phyloP scores from a whole-genome alignment of 2,329 filamentous ascomycete genomes.

The Penicillium sp. region DNA sequence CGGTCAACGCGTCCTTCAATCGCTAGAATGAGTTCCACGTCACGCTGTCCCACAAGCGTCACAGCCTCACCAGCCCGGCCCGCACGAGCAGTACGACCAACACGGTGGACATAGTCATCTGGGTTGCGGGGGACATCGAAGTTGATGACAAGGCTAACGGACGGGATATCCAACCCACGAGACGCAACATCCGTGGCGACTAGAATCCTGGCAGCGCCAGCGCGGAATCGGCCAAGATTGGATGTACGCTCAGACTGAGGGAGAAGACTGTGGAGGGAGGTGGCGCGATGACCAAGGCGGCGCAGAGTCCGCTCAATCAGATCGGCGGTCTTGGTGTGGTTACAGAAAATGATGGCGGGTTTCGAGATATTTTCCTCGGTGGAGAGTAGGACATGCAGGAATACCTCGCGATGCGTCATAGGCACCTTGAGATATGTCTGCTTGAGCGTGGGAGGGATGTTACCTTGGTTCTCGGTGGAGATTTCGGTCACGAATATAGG shows the following conservation, averaged over 20 bases:
- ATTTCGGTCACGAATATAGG: slow-evolving; percentile 90
- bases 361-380: slow-evolving; percentile 76
- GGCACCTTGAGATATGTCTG: slow-evolving; percentile 89
- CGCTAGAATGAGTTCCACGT: slow-evolving; percentile 86
- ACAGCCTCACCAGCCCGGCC: slow-evolving; percentile 81
- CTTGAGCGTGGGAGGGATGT: slow-evolving; percentile 77
- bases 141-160: slow-evolving; percentile 88
- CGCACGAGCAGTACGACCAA: slow-evolving; percentile 92
- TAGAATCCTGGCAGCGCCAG: slow-evolving; percentile 82
- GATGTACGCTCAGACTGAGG: slow-evolving; percentile 82
- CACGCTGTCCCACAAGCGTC: slow-evolving; percentile 88
- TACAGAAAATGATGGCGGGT: slow-evolving; percentile 91
- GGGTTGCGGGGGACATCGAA: slow-evolving; percentile 96
- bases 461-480: slow-evolving; percentile 67
- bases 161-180: slow-evolving; percentile 91
- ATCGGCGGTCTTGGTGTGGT: slow-evolving; percentile 85
- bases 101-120: slow-evolving; percentile 96
- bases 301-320: slow-evolving; percentile 87
- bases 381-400: slow-evolving; percentile 84
- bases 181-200: slow-evolving; percentile 95
- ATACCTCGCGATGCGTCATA: slow-evolving; percentile 91
- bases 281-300: slow-evolving; percentile 85
- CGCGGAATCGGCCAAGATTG: slow-evolving; percentile 90
- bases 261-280: slow-evolving; percentile 84
- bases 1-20: slow-evolving; percentile 82